Base-by-base conservation (phyloP, 768 basidiomycete species). In the Russula ochroleuca region DNA sequence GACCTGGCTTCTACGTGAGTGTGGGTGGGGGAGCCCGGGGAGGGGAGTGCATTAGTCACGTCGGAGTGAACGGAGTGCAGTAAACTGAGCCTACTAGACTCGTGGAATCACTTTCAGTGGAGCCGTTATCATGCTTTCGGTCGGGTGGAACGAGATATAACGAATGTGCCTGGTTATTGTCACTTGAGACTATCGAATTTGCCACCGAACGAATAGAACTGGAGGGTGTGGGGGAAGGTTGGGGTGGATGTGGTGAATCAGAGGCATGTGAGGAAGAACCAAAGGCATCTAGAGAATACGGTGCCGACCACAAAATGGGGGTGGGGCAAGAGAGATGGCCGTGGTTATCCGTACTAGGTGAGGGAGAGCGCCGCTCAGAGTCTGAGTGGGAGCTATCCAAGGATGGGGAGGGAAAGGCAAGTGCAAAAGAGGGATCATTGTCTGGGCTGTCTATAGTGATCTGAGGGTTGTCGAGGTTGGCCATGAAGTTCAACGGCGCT, bases 151-250 rank as follows among this genome's bases (percentile, higher is more conserved):
- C n/a, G n/a, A n/a, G n/a, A n/a, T n/a, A n/a, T n/a, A n/a, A n/a
- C n/a, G n/a, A n/a, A n/a, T n/a, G n/a, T n/a, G n/a, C n/a, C n/a
- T n/a, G n/a, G n/a, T n/a, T n/a, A n/a, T n/a, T n/a, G 48, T 86
- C 83, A 43, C 91, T 83, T 52, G 92, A 71, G 3, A 80, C 79
- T 4, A 84, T 75, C 8, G 85, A 77, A 3, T 82, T 80, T 37
- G 70, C 28, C 28, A 5, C 73, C 63, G 87, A 90, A 38, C 84
- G 82, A 0, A 82, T 79, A 0, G 83, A 83, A 3, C 87, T 88
- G 19, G 78, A 90, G 11, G 89, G 78, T 0, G 90, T 91, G 1
- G 90, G 91, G 0, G 90, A 92, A 0, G 90, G 89, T 0, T 90
- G 90, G 0, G 73, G 80, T 25, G 76, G 75, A 51, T 33, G 17